phyloP scores from a whole-genome alignment of 345 rosid species.

The Microcos paniculata region DNA sequence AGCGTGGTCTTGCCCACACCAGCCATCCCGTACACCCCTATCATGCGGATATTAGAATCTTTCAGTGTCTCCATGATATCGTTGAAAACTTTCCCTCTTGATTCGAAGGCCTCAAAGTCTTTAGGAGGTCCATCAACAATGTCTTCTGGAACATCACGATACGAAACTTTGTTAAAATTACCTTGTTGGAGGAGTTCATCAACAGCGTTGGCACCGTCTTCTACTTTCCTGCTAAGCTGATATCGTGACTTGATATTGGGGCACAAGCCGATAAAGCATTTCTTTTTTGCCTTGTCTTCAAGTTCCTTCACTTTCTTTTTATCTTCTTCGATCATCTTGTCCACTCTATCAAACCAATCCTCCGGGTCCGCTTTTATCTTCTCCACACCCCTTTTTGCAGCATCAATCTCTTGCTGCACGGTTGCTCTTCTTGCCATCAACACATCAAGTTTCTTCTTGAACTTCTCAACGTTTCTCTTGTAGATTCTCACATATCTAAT shows the following conservation, averaged over 20 bases:
- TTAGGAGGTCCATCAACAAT: background rate
- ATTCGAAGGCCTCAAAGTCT: background rate
- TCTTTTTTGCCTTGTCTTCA: background rate
- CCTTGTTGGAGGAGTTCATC: background rate
- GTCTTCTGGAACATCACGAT: background rate
- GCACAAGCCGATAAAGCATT: background rate
- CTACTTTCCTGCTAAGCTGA: constrained; percentile 6
- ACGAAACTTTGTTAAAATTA: background rate
- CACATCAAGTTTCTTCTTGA: background rate
- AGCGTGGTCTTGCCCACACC: constrained; percentile 31
- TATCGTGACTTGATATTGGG: background rate
- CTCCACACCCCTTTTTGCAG: background rate
- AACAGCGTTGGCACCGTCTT: background rate
- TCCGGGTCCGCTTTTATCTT: background rate
- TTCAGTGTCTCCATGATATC: background rate
- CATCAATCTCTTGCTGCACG: background rate
- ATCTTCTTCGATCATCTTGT: background rate
- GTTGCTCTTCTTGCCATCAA: background rate
- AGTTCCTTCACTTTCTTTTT: background rate
- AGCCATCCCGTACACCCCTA: constrained; percentile 26
- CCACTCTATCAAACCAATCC: background rate
- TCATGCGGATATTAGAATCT: background rate
- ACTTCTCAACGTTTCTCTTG: background rate
- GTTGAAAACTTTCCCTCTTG: background rate
- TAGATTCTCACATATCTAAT: background rate